These are phyloP conservation scores for Apophysomyces elegans DNA, from an alignment of 371 early-diverging fungal species.

Conservation along the genomic window DNA sequence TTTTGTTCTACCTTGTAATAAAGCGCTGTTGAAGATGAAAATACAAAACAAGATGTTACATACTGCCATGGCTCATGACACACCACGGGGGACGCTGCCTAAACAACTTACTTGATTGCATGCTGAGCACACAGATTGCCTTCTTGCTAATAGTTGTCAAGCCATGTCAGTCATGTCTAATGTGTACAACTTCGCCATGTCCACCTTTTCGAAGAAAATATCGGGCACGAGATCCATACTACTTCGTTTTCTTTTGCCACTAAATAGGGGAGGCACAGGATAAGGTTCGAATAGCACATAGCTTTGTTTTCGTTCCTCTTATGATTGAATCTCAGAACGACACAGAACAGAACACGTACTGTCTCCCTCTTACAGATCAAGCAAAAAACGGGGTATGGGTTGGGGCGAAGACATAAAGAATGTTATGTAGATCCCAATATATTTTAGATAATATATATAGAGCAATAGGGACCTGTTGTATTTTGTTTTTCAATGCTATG, in stretches of 20 bases:
- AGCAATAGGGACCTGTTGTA: too few species aligned
- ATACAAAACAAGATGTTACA: neutral
- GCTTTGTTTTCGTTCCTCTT: neutral
- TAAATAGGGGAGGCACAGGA: neutral
- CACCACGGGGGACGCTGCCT: neutral
- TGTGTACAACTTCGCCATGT: neutral
- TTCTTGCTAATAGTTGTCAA: conserved; percentile 56
- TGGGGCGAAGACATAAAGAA: too few species aligned
- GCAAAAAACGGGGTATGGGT: too few species aligned
- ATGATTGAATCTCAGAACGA: too few species aligned
- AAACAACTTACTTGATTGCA: conserved; percentile 58
- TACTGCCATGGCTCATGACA: too few species aligned
- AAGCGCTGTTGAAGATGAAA: conserved; percentile 21
- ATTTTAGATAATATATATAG: too few species aligned
- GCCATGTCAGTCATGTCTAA: neutral
- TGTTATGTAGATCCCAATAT: too few species aligned
- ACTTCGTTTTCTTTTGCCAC: neutral
- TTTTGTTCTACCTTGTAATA: conserved; percentile 59
- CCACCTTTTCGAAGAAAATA: conserved; percentile 68
- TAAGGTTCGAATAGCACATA: neutral
- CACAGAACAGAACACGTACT: too few species aligned
- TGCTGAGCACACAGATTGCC: conserved; percentile 80
- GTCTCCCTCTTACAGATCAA: too few species aligned
- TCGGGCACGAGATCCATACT: conserved; percentile 62
- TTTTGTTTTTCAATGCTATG: neutral